A percentile compares a stretch with the other conserved stretches of the same genome.
Evolutionary conservation across 306 rosid species (phyloP).

Genomic region (Benincasa hispida): DNA sequence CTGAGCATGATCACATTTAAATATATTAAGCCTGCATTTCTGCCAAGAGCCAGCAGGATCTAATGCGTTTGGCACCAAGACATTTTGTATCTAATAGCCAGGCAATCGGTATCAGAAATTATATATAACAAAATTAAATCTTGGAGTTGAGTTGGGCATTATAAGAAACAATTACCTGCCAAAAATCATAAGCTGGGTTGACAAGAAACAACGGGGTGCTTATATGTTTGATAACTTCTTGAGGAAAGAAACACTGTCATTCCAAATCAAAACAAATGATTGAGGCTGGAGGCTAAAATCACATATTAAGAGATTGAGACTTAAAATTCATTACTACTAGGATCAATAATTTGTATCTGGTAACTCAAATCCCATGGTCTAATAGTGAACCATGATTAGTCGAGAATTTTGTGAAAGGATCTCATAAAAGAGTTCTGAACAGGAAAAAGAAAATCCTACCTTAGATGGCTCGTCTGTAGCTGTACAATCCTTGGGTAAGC

Average conservation of each 20-base stretch:
- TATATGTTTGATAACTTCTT: constrained; percentile 42
- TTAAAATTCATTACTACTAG: constrained; percentile 1
- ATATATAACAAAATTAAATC: constrained; percentile 4
- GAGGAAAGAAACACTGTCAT: constrained; percentile 82
- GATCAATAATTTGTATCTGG: background rate
- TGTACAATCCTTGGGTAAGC: constrained; percentile 65
- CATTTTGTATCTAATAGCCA: constrained; percentile 61
- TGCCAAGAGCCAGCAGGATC: constrained; percentile 58
- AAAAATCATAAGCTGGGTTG: constrained; percentile 84
- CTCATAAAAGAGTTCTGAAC: background rate
- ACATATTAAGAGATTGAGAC: background rate
- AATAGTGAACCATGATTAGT: background rate
- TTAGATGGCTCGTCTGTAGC: constrained; percentile 44
- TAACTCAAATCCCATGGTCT: background rate
- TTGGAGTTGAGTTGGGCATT: constrained; percentile 12
- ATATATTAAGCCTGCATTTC: constrained; percentile 56
- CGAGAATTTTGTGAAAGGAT: background rate
- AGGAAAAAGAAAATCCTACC: constrained; percentile 34
- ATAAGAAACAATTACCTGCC: constrained; percentile 62
- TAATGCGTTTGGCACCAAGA: constrained; percentile 64
- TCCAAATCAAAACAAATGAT: constrained; percentile 9
- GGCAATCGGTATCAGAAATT: constrained; percentile 2
- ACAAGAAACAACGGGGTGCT: constrained; percentile 76
- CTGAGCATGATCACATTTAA: constrained; percentile 40
- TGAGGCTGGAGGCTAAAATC: background rate